Base-by-base conservation (phyloP, 2,329 filamentous ascomycete genomes). In the Tolypocladium cylindrosporum region DNA sequence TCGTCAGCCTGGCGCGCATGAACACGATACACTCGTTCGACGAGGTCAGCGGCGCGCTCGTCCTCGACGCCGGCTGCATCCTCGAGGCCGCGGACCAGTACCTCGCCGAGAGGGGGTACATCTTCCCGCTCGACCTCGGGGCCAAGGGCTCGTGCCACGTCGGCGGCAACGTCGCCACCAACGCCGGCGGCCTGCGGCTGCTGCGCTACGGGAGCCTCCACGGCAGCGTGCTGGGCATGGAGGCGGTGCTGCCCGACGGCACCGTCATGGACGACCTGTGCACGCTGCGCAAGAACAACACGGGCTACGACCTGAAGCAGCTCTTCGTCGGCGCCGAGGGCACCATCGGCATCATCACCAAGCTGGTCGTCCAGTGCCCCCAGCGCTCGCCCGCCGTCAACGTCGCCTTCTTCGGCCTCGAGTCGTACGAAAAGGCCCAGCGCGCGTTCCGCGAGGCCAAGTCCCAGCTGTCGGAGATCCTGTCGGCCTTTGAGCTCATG, bases 401-500 rank as follows among this genome's bases (percentile, higher is more conserved):
- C 64, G 94, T 99, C 10, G 94, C 94, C 31, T 94, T 96, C 73
- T 91, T 99, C 64, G 93, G 91, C 37, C 79, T 97, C 34, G 86
- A 93, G 66, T 95, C 89, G 45, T 99, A 89, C 72, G 91, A 96
- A 54, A 87, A 96, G 71, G 90, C 91, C 14, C 90, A 94, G 69
- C 76, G 82, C 65, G 91, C 93, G 1, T 99, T 94, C 79, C 82
- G 84, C 52, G 90, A 93, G 72, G 93, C 94, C 57, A 97, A 97
- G 78, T 79, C 80, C 43, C 90, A 96, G 70, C 84, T 99, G 1
- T 91, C 89, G 1, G 94, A 99, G 75, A 97, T 99, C 66, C 81
- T 99, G 5, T 97, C 93, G 3, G 94, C 94, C 0, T 99, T 99
- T 70, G 94, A 99, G 77, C 80, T 99, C 62, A 99, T 99, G 93